Percentiles rank a stretch among this genome's conserved stretches.
phyloP scores from a whole-genome alignment of 331 rosid species.

The Quercus tomentella region DNA sequence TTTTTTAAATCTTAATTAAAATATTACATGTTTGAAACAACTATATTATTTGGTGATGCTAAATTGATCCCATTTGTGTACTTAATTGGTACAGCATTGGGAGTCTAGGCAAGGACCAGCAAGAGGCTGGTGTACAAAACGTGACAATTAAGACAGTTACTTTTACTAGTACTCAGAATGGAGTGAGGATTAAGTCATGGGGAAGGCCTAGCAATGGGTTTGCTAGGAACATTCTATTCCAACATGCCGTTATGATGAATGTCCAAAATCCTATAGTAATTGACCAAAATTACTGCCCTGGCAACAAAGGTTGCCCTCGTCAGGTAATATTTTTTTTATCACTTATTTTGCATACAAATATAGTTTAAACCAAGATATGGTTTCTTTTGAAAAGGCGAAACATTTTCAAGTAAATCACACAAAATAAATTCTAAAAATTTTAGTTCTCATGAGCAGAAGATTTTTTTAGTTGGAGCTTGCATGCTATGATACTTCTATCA shows the following conservation, averaged over 20 bases:
- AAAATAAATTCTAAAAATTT: no score
- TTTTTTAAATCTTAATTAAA: no score
- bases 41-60: not conserved
- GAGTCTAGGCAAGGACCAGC: conserved; percentile 20
- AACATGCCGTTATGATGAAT: conserved; percentile 5
- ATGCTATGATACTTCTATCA: no score
- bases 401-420: no score
- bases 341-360: no score
- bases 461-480: no score
- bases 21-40: no score
- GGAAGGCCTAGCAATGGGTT: conserved; percentile 32
- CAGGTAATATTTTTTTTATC: not conserved
- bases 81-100: conserved; percentile 22
- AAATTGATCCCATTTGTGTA: not conserved
- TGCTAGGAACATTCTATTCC: conserved; percentile 20
- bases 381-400: no score
- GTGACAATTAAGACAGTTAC: conserved; percentile 16
- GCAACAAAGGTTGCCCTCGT: conserved; percentile 13
- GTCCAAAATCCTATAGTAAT: conserved; percentile 28
- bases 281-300: conserved; percentile 33
- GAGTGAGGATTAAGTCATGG: conserved; percentile 35
- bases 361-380: no score
- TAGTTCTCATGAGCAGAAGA: no score
- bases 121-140: conserved; percentile 25
- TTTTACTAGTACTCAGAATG: conserved; percentile 24